Base-by-base conservation (phyloP, 1,139 yeast genomes). In the Trichomonascaceae sp. region DNA sequence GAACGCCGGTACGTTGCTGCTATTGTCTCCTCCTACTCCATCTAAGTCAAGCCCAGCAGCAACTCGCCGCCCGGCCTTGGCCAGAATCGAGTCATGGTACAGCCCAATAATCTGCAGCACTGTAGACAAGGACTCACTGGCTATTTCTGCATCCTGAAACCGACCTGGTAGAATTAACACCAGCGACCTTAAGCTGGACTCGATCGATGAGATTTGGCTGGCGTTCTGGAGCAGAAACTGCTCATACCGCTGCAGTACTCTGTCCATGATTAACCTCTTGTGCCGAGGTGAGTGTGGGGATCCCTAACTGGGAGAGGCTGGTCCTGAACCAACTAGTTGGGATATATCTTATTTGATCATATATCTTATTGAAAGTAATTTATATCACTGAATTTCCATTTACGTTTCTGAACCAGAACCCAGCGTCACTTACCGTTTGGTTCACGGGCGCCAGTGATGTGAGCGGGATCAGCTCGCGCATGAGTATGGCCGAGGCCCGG, bases 101-200 rank as follows among this genome's bases (percentile, higher is more conserved):
- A 58, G 38, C 13, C 62, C 60, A 17, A 62, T 43, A 5, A 62
- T 46, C 37, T 57, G 57, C 22, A 60, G 46, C 3, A 45, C 37
- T 8, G 65, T 50, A 31, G 54, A 56, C 23, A 57, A 27, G 6
- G 49, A 38, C 40, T 57, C 62, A 11, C 60, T 43, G 4, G 56
- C 58, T 16, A 58, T 44, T 37, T 62, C 67, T 26, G 57, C 60
- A 27, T 61, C 58, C 32, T 60, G 54, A 42, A 57, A 57, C 33
- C 62, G 56, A 6, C 65, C 64, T 1, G 67, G 66, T 13, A 59
- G 43, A 20, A 62, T 44, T 37, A 57, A 56, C n/a, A 57, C 50
- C 30, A 62, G 44, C 15, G 62, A 51, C 26, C 58, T 46, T 17
- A 61, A 41, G 3, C 58, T 51, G 13, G 56, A 49, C 41, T 62